phyloP scores from a whole-genome alignment of 2,329 filamentous ascomycete genomes.

The Didymella exigua region DNA sequence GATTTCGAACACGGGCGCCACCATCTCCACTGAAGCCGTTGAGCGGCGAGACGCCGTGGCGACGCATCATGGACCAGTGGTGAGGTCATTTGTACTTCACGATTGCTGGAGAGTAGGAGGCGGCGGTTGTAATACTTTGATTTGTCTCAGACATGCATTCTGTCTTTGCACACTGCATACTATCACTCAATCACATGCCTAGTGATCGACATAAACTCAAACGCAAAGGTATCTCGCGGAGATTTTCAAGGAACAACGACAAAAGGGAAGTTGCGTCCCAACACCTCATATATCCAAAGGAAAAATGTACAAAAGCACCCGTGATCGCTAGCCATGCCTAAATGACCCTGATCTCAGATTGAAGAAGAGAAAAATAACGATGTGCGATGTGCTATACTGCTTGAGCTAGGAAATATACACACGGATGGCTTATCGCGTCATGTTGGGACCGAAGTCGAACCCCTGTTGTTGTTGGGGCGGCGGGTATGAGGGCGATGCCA shows the following conservation, averaged over 20 bases:
- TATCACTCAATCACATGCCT: constrained; percentile 4
- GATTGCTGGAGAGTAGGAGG: neutral
- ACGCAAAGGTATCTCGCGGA: constrained; percentile 20
- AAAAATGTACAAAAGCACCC: constrained; percentile 35
- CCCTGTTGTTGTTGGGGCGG: constrained; percentile 36
- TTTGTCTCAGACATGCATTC: constrained; percentile 2
- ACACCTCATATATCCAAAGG: constrained; percentile 13
- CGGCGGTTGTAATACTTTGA: neutral
- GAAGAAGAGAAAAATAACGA: constrained; percentile 20
- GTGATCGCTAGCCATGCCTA: constrained; percentile 27
- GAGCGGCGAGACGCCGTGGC: neutral
- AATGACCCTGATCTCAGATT: constrained; percentile 29
- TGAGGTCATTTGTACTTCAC: neutral
- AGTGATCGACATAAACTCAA: constrained; percentile 15
- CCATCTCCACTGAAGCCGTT: neutral
- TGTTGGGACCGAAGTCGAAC: constrained; percentile 49
- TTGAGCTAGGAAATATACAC: constrained; percentile 17
- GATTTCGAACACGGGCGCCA: neutral
- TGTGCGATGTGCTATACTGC: constrained; percentile 19
- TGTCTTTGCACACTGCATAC: neutral
- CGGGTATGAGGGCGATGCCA: constrained; percentile 52
- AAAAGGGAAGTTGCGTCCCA: neutral
- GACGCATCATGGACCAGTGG: neutral
- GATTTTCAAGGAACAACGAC: constrained; percentile 15
- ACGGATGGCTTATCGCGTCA: constrained; percentile 28